Base-by-base conservation (phyloP, 768 basidiomycete genomes). In the Tulasnella sp. region DNA sequence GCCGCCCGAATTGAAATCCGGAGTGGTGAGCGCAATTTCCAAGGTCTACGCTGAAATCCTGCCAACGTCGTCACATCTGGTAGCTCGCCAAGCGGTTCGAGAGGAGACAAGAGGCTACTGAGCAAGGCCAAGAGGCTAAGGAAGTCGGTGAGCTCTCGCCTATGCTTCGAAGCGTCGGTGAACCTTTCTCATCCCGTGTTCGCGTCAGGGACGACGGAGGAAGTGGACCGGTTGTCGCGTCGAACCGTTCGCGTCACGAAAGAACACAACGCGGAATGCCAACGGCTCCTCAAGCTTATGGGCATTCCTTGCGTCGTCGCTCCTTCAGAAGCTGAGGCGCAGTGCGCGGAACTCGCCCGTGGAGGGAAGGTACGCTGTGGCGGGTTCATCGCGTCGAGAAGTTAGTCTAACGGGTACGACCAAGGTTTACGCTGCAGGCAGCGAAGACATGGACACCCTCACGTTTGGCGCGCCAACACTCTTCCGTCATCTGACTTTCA, bases 361-460 rank as follows among this genome's bases (percentile, higher is more conserved):
- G 95, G 94, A 29, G 95, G 94, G 72, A 94, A 96, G 83, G 96
- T 90, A 67, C 68, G 77, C 59, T 36, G 7, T 34, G 14, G 17
- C 34, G 36, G 3, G 35, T 47, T 44, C 6, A 12, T 68, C 37
- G 40, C 67, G 37, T 44, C 22, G 29, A n/a, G n/a, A 5, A 66
- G 37, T 39, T 19, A 8, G 39, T 34, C 72, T 41, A 74, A 62
- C 39, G 35, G 26, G 5, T 37, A n/a, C 7, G 22, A 59, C 5
- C 11, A 64, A 94, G 92, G 94, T 98, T 34, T 98, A 93, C 79
- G 97, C 93, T 1, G 95, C 97, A 8, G 97, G 97, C 16, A 97
- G 95, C 0, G 97, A 98, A 81, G 97, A 99, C 80, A 99, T 99
- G 97, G 97, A 99, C 77, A 99, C 97, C 8, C 87, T 99, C 26